phyloP scores from a whole-genome alignment of 768 basidiomycete species.

The Phanerochaete carnosa region DNA sequence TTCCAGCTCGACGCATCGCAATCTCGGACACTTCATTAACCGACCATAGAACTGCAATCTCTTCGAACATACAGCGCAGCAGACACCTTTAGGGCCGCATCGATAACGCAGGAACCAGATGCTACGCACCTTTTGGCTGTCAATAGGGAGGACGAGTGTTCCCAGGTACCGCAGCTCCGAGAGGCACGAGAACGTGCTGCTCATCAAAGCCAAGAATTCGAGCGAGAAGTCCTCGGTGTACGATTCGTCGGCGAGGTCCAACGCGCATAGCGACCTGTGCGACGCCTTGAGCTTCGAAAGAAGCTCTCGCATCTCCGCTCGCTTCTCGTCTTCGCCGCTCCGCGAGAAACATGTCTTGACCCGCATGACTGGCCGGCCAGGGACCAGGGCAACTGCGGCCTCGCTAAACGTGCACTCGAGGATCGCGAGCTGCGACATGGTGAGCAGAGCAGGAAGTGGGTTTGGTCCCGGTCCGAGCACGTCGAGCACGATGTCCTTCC shows the following conservation, averaged over 20 bases:
- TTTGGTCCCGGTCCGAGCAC: constrained; percentile 15
- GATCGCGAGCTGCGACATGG: constrained; percentile 44
- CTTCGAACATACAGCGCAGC: constrained; percentile 28
- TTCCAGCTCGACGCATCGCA: constrained; percentile 60
- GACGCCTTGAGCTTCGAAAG: constrained; percentile 45
- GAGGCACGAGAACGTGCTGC: constrained; percentile 26
- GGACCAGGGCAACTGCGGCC: constrained; percentile 54
- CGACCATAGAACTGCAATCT: constrained; percentile 60
- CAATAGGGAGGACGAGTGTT: constrained; percentile 60
- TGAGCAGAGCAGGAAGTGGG: neutral
- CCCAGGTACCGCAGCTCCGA: constrained; percentile 56
- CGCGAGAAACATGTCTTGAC: constrained; percentile 70
- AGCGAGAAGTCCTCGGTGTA: constrained; percentile 54
- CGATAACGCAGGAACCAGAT: neutral
- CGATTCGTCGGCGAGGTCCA: constrained; percentile 61
- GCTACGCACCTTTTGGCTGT: constrained; percentile 46
- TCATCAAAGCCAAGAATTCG: constrained; percentile 45
- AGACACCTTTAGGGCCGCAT: no score
- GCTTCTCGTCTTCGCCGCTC: constrained; percentile 45
- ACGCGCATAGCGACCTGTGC: constrained; percentile 40
- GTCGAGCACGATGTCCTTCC: constrained; percentile 18
- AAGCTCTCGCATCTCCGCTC: constrained; percentile 46
- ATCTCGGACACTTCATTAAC: constrained; percentile 47
- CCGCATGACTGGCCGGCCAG: constrained; percentile 54
- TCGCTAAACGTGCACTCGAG: constrained; percentile 69